A percentile compares a stretch with the other conserved stretches of the same genome.
Conservation (phyloP, 2,329 filamentous ascomycete species). For the Tolypocladium endophyticum region DNA sequence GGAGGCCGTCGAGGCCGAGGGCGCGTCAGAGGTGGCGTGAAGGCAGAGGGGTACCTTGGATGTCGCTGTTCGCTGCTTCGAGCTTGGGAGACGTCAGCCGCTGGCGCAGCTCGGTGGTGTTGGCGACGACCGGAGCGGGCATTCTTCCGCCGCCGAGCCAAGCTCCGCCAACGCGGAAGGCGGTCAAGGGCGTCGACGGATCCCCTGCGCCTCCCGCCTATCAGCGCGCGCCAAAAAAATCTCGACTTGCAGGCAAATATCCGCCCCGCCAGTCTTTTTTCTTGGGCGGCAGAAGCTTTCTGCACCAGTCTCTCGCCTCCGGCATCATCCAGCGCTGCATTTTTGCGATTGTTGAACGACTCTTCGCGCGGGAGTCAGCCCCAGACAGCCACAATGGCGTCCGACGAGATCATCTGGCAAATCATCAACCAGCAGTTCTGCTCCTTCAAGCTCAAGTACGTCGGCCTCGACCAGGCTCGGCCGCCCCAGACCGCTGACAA, state of each 20-base stretch:
- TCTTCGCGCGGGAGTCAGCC: neutral
- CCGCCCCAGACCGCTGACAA: conserved; percentile 16
- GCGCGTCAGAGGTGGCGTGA: neutral
- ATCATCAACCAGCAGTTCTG: conserved; percentile 95
- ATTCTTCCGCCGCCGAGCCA: conserved; percentile 8
- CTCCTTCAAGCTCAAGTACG: conserved; percentile 84
- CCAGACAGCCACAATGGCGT: conserved; percentile 50
- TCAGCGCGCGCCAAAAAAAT: conserved; percentile 12
- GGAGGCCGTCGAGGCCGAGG: neutral
- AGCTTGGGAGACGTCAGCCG: conserved; percentile 1
- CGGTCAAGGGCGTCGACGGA: conserved; percentile 7
- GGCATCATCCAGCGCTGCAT: neutral
- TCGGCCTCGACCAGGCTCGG: neutral
- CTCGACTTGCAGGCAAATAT: conserved; percentile 5
- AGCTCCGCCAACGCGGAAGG: conserved; percentile 7
- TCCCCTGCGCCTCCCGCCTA: conserved; percentile 2
- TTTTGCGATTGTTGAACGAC: conserved; percentile 6
- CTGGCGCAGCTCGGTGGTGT: neutral
- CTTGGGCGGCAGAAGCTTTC: conserved; percentile 1
- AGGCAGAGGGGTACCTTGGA: neutral
- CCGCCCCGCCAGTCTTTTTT: conserved; percentile 9
- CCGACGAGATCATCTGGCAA: conserved; percentile 95
- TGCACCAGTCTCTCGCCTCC: neutral
- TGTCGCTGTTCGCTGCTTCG: neutral
- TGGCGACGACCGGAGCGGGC: neutral